These are phyloP conservation scores for Ochetophila trinervis DNA, from an alignment of 306 rosid genomes.

Conservation along the genomic window DNA sequence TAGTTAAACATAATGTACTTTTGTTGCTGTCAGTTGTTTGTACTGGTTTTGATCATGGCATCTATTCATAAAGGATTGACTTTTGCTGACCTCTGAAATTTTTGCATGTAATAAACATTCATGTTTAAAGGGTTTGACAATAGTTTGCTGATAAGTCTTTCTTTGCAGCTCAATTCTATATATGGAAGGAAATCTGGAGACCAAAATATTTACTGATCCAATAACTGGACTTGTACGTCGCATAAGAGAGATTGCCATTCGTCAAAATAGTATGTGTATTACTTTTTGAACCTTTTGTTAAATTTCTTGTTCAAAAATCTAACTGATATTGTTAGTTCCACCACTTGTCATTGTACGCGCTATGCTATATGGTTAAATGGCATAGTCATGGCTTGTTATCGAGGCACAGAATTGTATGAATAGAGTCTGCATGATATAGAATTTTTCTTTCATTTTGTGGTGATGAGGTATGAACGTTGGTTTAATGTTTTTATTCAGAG, in stretches of 20 bases:
- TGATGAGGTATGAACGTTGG: neutral
- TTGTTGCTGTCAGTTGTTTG: neutral
- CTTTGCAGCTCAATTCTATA: conserved; percentile 63
- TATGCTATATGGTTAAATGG: too few relatives aligned
- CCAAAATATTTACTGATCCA: conserved; percentile 66
- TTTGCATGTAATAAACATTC: neutral
- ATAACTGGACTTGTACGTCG: conserved; percentile 71
- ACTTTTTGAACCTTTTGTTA: neutral
- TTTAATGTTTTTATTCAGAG: neutral
- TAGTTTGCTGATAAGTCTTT: conserved; percentile 5
- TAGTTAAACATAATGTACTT: neutral
- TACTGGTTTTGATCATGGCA: neutral
- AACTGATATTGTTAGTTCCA: neutral
- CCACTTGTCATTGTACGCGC: too few relatives aligned
- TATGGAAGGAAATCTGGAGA: conserved; percentile 85
- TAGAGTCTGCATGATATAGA: too few relatives aligned
- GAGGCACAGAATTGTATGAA: too few relatives aligned
- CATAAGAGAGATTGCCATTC: conserved; percentile 73
- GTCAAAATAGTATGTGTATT: conserved; percentile 54
- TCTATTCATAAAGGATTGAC: neutral
- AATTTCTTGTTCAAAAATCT: neutral
- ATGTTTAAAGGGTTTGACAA: neutral
- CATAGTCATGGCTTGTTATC: too few relatives aligned
- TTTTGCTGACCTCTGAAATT: neutral
- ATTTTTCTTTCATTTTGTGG: too few relatives aligned